Evolutionary conservation across 345 rosid species (phyloP), one percentile per base, ranked within the genome.

Genomic region (Citrus cavaleriei): DNA sequence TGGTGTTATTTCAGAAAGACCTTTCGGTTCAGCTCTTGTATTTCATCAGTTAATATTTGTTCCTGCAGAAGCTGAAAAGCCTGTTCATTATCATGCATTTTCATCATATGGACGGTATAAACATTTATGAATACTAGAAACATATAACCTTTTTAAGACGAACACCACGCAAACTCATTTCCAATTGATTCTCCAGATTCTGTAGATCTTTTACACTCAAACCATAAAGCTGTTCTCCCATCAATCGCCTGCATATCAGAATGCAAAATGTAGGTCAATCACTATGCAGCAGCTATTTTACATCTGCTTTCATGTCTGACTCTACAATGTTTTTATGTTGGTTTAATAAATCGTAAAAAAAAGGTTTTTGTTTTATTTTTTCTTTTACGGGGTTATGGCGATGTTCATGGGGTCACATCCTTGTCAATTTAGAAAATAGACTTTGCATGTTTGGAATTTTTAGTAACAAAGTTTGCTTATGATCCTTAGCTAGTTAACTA

Each of bases 151-250:
- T 93, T 79, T 86, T 87, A 79, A 78, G 79, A 25, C 95, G 92
- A 84, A 93, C 80, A 27, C 92, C 93, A 6, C 78, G 84, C 81
- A 93, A 81, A 64, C 92, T 90, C 84, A 86, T 86, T 83, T 93
- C 93, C 77, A 92, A 81, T 78, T 90, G 90, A 73, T 77, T 87
- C 84, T 92, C 96, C 58, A 92, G 77, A 79, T 82, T 84, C 46
- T 88, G 89, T 68, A 93, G 86, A 68, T 90, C 95, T 42, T 80
- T 83, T 59, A 89, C 83, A 30, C 73, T 80, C 67, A 93, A 85
- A 62, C 93, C 97, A 80, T 82, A 78, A 66, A 93, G 90, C 79
- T 90, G 93, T 70, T 91, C 91, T 68, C 97, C 97, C 93, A 90
- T 91, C 84, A 93, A 66, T 80, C 86, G 83, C 84, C 96, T 92